These are phyloP conservation scores for Ceratocystis huliohia DNA, from an alignment of 2,329 filamentous ascomycete species.

Conservation along the genomic window DNA sequence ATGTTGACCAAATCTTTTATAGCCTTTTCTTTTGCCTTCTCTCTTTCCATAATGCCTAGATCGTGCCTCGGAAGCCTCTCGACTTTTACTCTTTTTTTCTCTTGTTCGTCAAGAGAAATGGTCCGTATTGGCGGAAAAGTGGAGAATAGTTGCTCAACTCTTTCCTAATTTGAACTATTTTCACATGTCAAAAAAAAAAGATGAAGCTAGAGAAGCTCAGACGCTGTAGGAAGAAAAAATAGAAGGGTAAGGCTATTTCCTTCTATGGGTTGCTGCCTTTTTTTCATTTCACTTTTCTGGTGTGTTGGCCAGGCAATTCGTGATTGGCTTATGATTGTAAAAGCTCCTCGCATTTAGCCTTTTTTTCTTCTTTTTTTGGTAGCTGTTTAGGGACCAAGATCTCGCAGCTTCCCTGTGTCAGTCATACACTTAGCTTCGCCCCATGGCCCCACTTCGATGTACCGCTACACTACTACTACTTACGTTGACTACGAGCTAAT, in stretches of 20 bases:
- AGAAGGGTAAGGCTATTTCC: not conserved
- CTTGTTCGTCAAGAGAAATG: not conserved
- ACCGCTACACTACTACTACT: not conserved
- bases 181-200: constrained; percentile 21
- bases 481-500: not conserved
- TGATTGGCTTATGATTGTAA: not conserved
- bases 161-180: constrained; percentile 18
- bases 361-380: not conserved
- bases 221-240: constrained; percentile 3
- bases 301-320: not conserved
- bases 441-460: not conserved
- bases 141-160: not conserved
- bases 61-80: not conserved
- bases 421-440: not conserved
- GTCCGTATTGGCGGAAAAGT: not conserved
- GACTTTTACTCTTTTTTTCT: not conserved
- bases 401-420: not conserved
- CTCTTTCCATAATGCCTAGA: not conserved
- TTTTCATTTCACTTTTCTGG: not conserved
- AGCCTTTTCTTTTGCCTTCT: not conserved
- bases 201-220: not conserved
- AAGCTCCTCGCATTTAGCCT: not conserved
- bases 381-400: not conserved
- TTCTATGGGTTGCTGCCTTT: not conserved
- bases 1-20: too few species aligned